These are phyloP conservation scores for Blastocystis hominis DNA, from an alignment of 352 stramenopile genomes.

Conservation along the genomic window DNA sequence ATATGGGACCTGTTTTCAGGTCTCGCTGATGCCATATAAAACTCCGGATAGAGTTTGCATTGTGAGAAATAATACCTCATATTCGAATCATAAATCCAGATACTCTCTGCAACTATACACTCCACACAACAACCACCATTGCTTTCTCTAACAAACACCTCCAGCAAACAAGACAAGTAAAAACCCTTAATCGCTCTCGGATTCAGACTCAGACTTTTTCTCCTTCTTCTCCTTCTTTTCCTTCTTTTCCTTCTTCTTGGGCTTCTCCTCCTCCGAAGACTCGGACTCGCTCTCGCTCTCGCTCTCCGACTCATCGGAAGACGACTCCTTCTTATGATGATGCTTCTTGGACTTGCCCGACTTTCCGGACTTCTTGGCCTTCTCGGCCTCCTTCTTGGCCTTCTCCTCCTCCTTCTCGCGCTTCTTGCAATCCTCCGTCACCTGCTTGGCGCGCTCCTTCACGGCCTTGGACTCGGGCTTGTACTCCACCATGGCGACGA, in stretches of 20 bases:
- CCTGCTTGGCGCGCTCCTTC: background rate
- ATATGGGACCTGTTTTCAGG: conserved; percentile 14
- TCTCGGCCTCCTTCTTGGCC: background rate
- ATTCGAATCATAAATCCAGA: too few relatives aligned
- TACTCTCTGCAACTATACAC: too few relatives aligned
- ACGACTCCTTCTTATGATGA: conserved; percentile 26
- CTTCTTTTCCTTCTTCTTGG: background rate
- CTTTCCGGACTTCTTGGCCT: background rate
- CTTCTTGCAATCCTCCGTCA: conserved; percentile 27
- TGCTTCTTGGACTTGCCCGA: conserved; percentile 49
- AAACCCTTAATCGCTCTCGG: conserved; percentile 3
- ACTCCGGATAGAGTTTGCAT: background rate
- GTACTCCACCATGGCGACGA: conserved; percentile 10
- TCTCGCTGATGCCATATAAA: background rate
- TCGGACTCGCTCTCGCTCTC: background rate
- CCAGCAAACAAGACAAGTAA: background rate
- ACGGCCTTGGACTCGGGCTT: conserved; percentile 22
- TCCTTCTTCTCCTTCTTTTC: background rate
- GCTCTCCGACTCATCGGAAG: background rate
- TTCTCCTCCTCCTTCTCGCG: conserved; percentile 52
- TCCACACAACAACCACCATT: too few relatives aligned
- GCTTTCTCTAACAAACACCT: background rate
- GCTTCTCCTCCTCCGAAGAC: background rate
- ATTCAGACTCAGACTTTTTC: background rate
- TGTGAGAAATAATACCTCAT: too few relatives aligned